Evolutionary conservation across 108 stramenopile species (phyloP).

Genomic region (Phaeodactylum tricornutum): DNA sequence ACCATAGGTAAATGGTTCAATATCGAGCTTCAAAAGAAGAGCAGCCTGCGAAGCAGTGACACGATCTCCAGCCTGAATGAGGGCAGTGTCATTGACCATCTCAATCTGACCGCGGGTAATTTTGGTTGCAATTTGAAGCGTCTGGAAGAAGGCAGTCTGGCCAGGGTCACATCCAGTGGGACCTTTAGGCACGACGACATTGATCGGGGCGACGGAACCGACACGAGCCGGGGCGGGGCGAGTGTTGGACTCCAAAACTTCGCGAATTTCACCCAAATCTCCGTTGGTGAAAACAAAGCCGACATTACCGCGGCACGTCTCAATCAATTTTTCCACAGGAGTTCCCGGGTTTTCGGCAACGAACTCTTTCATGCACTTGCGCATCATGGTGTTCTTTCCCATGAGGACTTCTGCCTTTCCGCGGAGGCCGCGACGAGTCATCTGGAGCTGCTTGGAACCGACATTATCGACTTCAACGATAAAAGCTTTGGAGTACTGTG

Average conservation of each 20-base stretch:
- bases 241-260: constrained; percentile 70
- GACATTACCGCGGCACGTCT: constrained; percentile 88
- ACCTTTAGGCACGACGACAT: constrained; percentile 95
- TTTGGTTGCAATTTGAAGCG: constrained; percentile 98
- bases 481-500: constrained; percentile 81
- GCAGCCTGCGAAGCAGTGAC: constrained; percentile 90
- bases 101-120: constrained; percentile 95
- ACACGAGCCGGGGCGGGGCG: constrained; percentile 98
- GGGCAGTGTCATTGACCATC: constrained; percentile 91
- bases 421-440: constrained; percentile 82
- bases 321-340: constrained; percentile 66
- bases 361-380: constrained; percentile 90
- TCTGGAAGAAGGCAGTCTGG: constrained; percentile 99
- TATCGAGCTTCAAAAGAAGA: constrained; percentile 92
- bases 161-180: constrained; percentile 99
- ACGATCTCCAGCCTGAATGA: constrained; percentile 88
- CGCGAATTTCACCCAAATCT: constrained; percentile 83
- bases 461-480: constrained; percentile 97
- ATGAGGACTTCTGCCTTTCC: constrained; percentile 92
- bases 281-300: constrained; percentile 99
- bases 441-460: constrained; percentile 95
- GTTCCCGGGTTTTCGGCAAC: constrained; percentile 86
- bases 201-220: constrained; percentile 85
- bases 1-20: constrained; percentile 98
- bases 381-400: constrained; percentile 99